Evolutionary conservation across 148 eudicot species (phyloP).

Genomic region (Rhododendron vialii): DNA sequence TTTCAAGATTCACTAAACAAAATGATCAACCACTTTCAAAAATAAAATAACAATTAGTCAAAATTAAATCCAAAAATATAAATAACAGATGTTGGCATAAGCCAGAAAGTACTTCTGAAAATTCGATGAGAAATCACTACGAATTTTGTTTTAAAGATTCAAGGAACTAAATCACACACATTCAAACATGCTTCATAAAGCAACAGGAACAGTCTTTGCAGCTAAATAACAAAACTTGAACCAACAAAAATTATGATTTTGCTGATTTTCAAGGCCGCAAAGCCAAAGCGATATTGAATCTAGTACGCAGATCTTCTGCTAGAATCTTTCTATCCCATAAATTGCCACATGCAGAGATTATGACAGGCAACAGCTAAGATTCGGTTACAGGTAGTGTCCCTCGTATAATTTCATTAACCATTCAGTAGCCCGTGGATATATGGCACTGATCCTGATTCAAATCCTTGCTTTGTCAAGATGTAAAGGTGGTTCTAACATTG

Average conservation of each 20-base stretch:
- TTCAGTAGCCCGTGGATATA: background rate
- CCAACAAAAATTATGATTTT: background rate
- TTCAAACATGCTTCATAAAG: background rate
- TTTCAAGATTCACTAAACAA: background rate
- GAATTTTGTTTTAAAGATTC: background rate
- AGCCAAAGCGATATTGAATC: background rate
- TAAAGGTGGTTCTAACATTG: background rate
- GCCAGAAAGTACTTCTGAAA: background rate
- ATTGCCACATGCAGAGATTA: background rate
- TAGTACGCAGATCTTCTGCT: background rate
- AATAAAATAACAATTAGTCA: background rate
- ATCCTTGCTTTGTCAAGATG: background rate
- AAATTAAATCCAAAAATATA: background rate
- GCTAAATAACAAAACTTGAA: background rate
- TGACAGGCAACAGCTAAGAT: background rate
- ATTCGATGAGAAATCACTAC: background rate
- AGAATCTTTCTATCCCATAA: background rate
- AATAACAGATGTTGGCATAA: background rate
- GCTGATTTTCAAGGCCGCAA: background rate
- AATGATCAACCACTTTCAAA: background rate
- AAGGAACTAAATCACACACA: background rate
- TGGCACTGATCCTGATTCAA: background rate
- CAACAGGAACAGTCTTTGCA: background rate
- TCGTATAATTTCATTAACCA: no score
- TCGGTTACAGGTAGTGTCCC: background rate